A percentile compares a stretch with the other conserved stretches of the same genome.
phyloP scores from a whole-genome alignment of 2,329 filamentous ascomycete genomes.

The Phaeosphaeria sp. region DNA sequence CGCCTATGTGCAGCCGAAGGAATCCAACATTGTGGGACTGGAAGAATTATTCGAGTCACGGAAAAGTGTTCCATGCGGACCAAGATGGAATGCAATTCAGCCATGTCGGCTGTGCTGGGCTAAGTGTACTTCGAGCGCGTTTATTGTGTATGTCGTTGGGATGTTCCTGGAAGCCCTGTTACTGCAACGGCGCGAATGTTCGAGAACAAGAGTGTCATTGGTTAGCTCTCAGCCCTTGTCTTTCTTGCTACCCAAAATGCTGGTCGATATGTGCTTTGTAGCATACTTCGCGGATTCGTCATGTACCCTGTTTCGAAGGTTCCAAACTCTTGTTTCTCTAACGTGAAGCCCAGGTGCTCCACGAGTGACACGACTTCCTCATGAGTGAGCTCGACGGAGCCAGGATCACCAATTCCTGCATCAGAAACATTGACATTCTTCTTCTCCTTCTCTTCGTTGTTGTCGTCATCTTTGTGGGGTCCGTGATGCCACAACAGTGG shows the following conservation, averaged over 20 bases:
- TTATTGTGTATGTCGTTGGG: not conserved
- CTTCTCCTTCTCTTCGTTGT: conserved; percentile 12
- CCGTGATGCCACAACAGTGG: conserved; percentile 97
- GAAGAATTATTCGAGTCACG: not conserved
- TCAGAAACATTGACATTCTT: conserved; percentile 24
- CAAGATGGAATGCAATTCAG: not conserved
- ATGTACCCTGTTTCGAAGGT: conserved; percentile 82
- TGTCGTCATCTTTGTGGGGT: conserved; percentile 56
- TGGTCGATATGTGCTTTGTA: conserved; percentile 80
- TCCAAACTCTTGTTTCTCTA: conserved; percentile 67
- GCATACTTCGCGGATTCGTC: conserved; percentile 82
- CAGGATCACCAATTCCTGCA: conserved; percentile 81
- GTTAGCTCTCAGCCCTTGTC: conserved; percentile 14
- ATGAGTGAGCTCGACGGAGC: conserved; percentile 86
- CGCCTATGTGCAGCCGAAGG: no score
- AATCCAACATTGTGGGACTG: not conserved
- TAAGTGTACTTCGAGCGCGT: not conserved
- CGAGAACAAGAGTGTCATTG: not conserved
- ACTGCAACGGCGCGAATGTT: not conserved
- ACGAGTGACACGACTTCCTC: conserved; percentile 86
- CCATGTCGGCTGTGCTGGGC: not conserved
- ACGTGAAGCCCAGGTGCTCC: conserved; percentile 74
- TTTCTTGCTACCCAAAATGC: conserved; percentile 89
- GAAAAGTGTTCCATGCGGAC: not conserved
- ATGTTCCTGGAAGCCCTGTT: not conserved